phyloP scores from a whole-genome alignment of 139 green algal species.

The Chlorella sp. region DNA sequence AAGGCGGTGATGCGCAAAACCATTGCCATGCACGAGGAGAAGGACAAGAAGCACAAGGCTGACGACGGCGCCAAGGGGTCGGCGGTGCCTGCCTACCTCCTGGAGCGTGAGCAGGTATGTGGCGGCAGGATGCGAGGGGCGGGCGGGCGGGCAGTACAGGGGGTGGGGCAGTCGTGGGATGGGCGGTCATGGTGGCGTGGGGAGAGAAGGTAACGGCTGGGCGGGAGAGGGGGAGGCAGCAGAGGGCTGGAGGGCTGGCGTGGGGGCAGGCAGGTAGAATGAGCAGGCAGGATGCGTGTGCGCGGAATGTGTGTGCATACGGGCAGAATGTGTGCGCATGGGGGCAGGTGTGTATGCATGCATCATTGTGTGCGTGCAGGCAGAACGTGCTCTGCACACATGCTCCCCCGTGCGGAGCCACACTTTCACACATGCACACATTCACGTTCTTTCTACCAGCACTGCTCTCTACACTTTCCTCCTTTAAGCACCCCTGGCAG shows the following conservation, averaged over 20 bases:
- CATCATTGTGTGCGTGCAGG: no score
- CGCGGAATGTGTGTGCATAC: no score
- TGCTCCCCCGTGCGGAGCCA: no score
- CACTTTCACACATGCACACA: no score
- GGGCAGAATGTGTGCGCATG: no score
- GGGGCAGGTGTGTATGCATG: no score
- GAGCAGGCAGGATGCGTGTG: no score
- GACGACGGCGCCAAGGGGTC: slow-evolving; percentile 87
- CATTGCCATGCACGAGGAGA: slow-evolving; percentile 94
- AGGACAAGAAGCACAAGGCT: slow-evolving; percentile 92
- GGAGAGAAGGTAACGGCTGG: neutral
- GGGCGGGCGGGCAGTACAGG: neutral
- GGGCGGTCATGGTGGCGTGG: no score
- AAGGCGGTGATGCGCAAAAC: slow-evolving; percentile 66
- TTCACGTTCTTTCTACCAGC: no score
- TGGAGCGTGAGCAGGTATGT: slow-evolving; percentile 95
- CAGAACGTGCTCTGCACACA: no score
- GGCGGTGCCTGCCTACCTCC: slow-evolving; percentile 96
- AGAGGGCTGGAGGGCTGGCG: no score
- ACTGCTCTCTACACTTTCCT: neutral
- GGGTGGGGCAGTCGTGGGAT: neutral
- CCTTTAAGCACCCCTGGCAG: slow-evolving; percentile 45
- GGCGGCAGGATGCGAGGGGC: neutral
- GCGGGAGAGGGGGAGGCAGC: neutral
- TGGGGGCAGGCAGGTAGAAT: no score